Evolutionary conservation across 441 rosid species (phyloP).

Genomic region (Viola pubescens): DNA sequence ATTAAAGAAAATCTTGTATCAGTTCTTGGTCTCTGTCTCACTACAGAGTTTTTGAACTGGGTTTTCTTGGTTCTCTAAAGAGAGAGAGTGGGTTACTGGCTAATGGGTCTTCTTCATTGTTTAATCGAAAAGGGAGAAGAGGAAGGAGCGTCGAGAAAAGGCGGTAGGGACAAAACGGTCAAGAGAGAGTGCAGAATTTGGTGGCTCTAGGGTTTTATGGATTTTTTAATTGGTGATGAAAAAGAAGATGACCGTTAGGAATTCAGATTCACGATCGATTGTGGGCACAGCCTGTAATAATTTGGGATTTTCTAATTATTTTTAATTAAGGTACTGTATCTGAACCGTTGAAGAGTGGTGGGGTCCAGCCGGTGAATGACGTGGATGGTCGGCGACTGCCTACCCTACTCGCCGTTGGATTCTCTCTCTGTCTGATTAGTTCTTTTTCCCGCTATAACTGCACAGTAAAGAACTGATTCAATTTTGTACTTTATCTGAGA

Average conservation of each 20-base stretch:
- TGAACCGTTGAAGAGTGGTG: too few species aligned
- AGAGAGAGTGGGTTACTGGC: neutral
- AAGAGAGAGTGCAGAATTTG: constrained; percentile 9
- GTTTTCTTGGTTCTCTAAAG: neutral
- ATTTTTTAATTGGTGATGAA: neutral
- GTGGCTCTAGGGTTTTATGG: neutral
- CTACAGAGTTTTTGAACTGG: neutral
- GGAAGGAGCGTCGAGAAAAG: constrained; percentile 9
- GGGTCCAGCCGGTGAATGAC: too few species aligned
- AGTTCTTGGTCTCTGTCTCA: neutral
- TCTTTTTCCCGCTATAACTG: too few species aligned
- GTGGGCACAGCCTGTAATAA: constrained; percentile 17
- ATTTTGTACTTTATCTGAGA: too few species aligned
- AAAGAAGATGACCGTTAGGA: constrained; percentile 18
- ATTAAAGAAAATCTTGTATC: constrained; percentile 19
- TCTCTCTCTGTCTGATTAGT: too few species aligned
- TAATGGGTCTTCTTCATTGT: constrained; percentile 10
- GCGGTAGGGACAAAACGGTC: constrained; percentile 22
- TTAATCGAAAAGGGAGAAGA: neutral
- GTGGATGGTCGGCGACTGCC: too few species aligned
- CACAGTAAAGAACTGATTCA: too few species aligned
- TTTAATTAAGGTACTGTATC: neutral
- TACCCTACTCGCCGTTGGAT: too few species aligned
- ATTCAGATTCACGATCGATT: neutral
- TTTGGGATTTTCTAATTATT: neutral